Conservation (phyloP, 2,329 filamentous ascomycete genomes). For the Didymella sp. region DNA sequence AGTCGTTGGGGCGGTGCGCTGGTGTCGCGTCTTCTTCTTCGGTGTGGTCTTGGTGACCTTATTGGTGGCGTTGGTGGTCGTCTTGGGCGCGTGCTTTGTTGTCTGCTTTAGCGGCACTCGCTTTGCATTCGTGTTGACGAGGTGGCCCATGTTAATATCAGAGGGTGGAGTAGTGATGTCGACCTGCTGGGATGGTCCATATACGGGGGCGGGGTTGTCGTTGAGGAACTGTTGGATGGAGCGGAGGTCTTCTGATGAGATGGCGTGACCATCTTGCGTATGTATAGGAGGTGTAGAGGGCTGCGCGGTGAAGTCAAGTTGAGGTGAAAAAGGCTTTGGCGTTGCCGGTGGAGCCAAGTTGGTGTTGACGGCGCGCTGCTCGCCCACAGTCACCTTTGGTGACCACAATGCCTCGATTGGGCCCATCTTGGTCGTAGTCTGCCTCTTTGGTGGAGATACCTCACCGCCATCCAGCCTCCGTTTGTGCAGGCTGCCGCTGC, state of each 20-base stretch:
- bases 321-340: constrained; percentile 1
- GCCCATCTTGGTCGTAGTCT: neutral
- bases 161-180: neutral
- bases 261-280: neutral
- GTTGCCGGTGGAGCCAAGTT: neutral
- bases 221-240: neutral
- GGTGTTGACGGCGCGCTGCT: neutral
- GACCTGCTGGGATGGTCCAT: neutral
- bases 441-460: neutral
- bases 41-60: constrained; percentile 4
- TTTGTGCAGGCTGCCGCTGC: constrained; percentile 3
- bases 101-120: neutral
- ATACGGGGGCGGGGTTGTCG: neutral
- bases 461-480: neutral
- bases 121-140: constrained; percentile 1
- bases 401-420: constrained; percentile 21
- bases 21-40: constrained; percentile 10
- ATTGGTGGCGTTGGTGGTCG: neutral
- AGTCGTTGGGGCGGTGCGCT: neutral
- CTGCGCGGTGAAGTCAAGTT: neutral
- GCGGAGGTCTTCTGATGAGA: constrained; percentile 1
- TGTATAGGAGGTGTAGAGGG: neutral
- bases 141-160: neutral
- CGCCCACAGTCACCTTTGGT: neutral
- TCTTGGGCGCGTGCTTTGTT: neutral